A percentile compares a stretch with the other conserved stretches of the same genome.
These are phyloP conservation scores for Haberlea rhodopensis DNA, from an alignment of 257 asterid species.

Conservation along the genomic window DNA sequence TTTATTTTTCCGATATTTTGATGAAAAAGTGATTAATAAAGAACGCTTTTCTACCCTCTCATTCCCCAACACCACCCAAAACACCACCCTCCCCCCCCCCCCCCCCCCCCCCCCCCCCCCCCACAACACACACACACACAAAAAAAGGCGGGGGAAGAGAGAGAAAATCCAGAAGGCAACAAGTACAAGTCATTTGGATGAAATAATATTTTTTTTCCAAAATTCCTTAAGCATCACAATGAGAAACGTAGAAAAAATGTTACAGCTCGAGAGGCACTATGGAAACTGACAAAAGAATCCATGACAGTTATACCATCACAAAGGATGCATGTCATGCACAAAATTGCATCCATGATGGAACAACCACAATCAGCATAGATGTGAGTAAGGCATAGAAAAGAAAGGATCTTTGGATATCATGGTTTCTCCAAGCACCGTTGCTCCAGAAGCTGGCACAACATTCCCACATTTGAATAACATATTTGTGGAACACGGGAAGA, in stretches of 20 bases:
- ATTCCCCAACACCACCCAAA: too few relatives aligned
- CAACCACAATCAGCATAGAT: conserved; percentile 44
- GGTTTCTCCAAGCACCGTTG: conserved; percentile 33
- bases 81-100: too few relatives aligned
- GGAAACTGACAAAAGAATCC: conserved; percentile 11
- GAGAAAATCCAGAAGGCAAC: neutral
- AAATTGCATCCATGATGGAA: conserved; percentile 93
- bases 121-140: too few relatives aligned
- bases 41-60: too few relatives aligned
- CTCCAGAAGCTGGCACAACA: conserved; percentile 32
- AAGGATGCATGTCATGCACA: conserved; percentile 71
- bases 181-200: neutral
- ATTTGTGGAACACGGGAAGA: conserved; percentile 60
- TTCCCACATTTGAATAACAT: conserved; percentile 40
- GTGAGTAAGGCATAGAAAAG: conserved; percentile 56
- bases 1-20: conserved; percentile 15
- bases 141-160: too few relatives aligned
- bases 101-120: too few relatives aligned
- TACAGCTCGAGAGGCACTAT: neutral
- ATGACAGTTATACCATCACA: conserved; percentile 51
- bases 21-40: neutral
- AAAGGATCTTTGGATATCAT: conserved; percentile 52
- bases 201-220: neutral
- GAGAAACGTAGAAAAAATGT: neutral
- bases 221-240: conserved; percentile 9